A percentile compares a stretch with the other conserved stretches of the same genome.
phyloP scores from a whole-genome alignment of 1,139 yeast genomes.

The Pichia sp. region DNA sequence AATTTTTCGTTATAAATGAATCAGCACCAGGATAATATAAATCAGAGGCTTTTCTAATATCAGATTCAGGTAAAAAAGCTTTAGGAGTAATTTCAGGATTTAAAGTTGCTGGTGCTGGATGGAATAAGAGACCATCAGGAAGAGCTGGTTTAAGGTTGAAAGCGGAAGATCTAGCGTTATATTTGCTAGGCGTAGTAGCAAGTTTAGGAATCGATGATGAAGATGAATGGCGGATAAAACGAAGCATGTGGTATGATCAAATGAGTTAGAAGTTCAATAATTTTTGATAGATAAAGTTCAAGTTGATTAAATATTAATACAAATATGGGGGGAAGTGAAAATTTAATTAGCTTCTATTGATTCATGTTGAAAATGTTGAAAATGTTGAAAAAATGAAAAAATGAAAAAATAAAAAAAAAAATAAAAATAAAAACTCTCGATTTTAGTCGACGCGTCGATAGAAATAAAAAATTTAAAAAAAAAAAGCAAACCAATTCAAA shows the following conservation, averaged over 20 bases:
- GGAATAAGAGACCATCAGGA: slow-evolving; percentile 34
- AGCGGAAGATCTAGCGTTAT: slow-evolving; percentile 31
- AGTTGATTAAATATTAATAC: too few species aligned
- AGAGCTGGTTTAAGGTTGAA: slow-evolving; percentile 33
- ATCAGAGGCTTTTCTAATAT: slow-evolving; percentile 46
- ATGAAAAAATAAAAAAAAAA: too few species aligned
- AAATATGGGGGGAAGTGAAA: too few species aligned
- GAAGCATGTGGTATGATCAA: neutral
- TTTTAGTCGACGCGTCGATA: too few species aligned
- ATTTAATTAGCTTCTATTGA: too few species aligned
- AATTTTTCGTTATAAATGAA: slow-evolving; percentile 31
- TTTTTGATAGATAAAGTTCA: too few species aligned
- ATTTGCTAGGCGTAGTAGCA: slow-evolving; percentile 31
- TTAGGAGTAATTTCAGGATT: slow-evolving; percentile 50
- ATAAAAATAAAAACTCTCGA: too few species aligned
- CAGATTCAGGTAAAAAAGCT: slow-evolving; percentile 61
- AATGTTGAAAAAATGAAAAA: too few species aligned
- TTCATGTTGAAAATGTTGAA: too few species aligned
- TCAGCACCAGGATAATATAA: slow-evolving; percentile 30
- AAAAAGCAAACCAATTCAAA: too few species aligned
- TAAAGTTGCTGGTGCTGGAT: slow-evolving; percentile 45
- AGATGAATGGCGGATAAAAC: neutral
- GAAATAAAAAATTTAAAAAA: too few species aligned
- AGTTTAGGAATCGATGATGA: slow-evolving; percentile 18
- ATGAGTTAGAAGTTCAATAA: too few species aligned